A percentile compares a stretch with the other conserved stretches of the same genome.
These are phyloP conservation scores for Ceratocystiopsis minuta DNA, from an alignment of 2,329 filamentous ascomycete genomes.

Conservation along the genomic window DNA sequence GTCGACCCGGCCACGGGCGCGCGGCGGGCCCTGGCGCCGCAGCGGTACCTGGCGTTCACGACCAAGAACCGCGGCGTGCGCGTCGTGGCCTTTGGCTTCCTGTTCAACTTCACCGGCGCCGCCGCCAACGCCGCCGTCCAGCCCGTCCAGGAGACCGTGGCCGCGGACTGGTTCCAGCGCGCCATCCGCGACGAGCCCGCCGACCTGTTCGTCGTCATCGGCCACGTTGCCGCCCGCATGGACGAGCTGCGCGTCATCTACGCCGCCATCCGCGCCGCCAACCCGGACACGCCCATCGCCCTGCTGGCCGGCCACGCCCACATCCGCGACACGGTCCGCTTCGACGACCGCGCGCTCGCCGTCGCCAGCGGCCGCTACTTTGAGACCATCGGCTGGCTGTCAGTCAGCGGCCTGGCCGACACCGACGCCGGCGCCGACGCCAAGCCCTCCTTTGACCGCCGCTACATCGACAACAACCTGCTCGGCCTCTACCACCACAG, in stretches of 20 bases:
- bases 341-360: conserved; percentile 60
- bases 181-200: conserved; percentile 61
- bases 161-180: conserved; percentile 75
- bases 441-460: conserved; percentile 42
- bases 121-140: conserved; percentile 80
- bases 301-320: conserved; percentile 88
- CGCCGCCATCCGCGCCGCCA: conserved; percentile 55
- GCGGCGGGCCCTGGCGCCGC: conserved; percentile 52
- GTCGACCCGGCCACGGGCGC: conserved; percentile 48
- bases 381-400: conserved; percentile 90
- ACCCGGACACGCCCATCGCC: conserved; percentile 70
- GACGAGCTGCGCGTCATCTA: conserved; percentile 63
- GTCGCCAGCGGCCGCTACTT: conserved; percentile 82
- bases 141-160: conserved; percentile 59
- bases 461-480: conserved; percentile 90
- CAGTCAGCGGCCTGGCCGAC: conserved; percentile 43
- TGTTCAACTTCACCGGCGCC: conserved; percentile 86
- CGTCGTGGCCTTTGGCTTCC: conserved; percentile 78
- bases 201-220: conserved; percentile 72
- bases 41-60: conserved; percentile 71
- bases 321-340: conserved; percentile 67
- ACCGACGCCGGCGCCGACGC: conserved; percentile 17
- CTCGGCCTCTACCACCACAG: conserved; percentile 71
- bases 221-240: conserved; percentile 70
- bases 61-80: conserved; percentile 77